Percentiles rank a stretch among this genome's conserved stretches.
phyloP scores from a whole-genome alignment of 1,284 basidiomycete species.

The Grifola frondosa region DNA sequence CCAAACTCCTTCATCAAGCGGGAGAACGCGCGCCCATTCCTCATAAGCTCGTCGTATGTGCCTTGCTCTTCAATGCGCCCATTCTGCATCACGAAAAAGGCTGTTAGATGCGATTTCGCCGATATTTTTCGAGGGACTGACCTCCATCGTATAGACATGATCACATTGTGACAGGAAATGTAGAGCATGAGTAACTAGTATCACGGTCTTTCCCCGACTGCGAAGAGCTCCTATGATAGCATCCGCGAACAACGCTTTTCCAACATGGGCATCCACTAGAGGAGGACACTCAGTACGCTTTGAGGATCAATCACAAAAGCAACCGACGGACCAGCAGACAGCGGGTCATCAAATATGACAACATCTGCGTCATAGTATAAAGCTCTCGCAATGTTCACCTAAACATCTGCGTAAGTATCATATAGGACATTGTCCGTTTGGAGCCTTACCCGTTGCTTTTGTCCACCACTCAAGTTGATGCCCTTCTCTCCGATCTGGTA shows the following conservation, averaged over 20 bases:
- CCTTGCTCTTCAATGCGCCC: slow-evolving; percentile 67
- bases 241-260: slow-evolving; percentile 65
- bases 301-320: slow-evolving; percentile 1
- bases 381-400: slow-evolving; percentile 73
- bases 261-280: slow-evolving; percentile 69
- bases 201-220: slow-evolving; percentile 60
- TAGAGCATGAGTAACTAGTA: slow-evolving; percentile 72
- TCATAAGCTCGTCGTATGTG: slow-evolving; percentile 57
- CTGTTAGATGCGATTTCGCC: too few relatives aligned
- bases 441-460: slow-evolving; percentile 54
- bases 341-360: slow-evolving; percentile 71
- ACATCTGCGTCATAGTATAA: slow-evolving; percentile 74
- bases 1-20: slow-evolving; percentile 67
- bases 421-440: not conserved
- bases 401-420: not conserved
- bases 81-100: slow-evolving; percentile 35
- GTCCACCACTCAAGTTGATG: slow-evolving; percentile 59
- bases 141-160: slow-evolving; percentile 54
- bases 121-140: slow-evolving; percentile 1
- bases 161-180: slow-evolving; percentile 72
- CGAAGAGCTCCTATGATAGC: slow-evolving; percentile 60
- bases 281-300: not conserved
- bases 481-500: slow-evolving; percentile 65
- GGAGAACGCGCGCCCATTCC: slow-evolving; percentile 55
- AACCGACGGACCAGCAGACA: slow-evolving; percentile 56